Conservation (phyloP, 768 basidiomycete species). For the Kwoniella bestiolae region DNA sequence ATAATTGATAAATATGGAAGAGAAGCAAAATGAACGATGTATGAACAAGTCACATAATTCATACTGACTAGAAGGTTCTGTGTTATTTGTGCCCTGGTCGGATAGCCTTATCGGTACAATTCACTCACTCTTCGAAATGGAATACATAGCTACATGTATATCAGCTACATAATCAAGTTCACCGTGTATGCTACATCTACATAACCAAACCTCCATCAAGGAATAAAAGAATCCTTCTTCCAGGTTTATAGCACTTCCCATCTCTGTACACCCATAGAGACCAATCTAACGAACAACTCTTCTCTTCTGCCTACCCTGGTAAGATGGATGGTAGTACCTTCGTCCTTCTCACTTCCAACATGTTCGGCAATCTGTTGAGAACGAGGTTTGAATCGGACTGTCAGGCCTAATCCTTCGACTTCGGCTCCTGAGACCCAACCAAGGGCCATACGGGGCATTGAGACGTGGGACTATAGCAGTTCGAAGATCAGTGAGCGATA, state of each 20-base stretch:
- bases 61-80: too few species aligned
- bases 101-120: too few species aligned
- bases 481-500: neutral
- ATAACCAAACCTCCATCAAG: neutral
- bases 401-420: conserved; percentile 57
- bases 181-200: neutral
- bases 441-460: conserved; percentile 57
- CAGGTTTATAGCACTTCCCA: conserved; percentile 57
- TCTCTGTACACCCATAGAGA: conserved; percentile 56
- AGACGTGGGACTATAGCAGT: conserved; percentile 52
- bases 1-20: too few species aligned
- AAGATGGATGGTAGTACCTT: conserved; percentile 55
- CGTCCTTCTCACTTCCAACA: conserved; percentile 36
- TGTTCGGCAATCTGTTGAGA: conserved; percentile 36
- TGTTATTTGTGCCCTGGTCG: too few species aligned
- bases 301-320: conserved; percentile 58
- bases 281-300: conserved; percentile 57
- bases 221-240: neutral
- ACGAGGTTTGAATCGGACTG: conserved; percentile 55
- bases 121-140: neutral
- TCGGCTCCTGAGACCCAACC: conserved; percentile 58
- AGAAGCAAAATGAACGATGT: too few species aligned
- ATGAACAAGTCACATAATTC: too few species aligned
- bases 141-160: conserved; percentile 7
- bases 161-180: neutral